Evolutionary conservation across 148 eudicot species (phyloP).

Genomic region (Linanthus parryae): DNA sequence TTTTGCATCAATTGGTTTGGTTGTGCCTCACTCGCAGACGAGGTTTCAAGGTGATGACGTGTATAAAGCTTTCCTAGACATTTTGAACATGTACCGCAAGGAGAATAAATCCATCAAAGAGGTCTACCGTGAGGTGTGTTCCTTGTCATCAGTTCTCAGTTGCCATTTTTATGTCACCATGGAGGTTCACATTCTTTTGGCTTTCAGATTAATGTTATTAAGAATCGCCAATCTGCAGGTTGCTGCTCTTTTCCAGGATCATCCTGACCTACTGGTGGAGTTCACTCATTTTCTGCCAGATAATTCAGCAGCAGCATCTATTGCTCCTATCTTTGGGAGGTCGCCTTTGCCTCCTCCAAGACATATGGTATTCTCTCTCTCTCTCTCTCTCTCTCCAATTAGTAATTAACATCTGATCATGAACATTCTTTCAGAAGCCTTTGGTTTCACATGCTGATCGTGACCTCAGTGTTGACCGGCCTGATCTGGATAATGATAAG

Average conservation of each 20-base stretch:
- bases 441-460: conserved; percentile 22
- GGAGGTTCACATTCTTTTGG: background rate
- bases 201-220: too few species aligned
- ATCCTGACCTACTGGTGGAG: conserved; percentile 50
- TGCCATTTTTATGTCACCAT: background rate
- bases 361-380: too few species aligned
- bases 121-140: conserved; percentile 59
- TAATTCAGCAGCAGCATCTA: conserved; percentile 22
- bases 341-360: conserved; percentile 18
- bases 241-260: conserved; percentile 45
- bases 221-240: conserved; percentile 32
- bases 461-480: conserved; percentile 21
- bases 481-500: conserved; percentile 24
- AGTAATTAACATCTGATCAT: too few species aligned
- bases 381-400: too few species aligned
- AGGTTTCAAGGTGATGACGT: conserved; percentile 64
- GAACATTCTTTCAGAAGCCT: conserved; percentile 25
- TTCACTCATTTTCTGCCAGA: conserved; percentile 55
- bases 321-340: conserved; percentile 20
- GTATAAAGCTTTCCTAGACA: conserved; percentile 60
- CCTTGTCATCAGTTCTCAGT: conserved; percentile 3
- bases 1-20: too few species aligned
- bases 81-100: conserved; percentile 49
- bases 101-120: conserved; percentile 45
- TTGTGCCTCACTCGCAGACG: conserved; percentile 38